Evolutionary conservation across 1,139 yeast genomes (phyloP), one percentile per base, ranked within the genome.

Genomic region (Zygotorulaspora mrakii): DNA sequence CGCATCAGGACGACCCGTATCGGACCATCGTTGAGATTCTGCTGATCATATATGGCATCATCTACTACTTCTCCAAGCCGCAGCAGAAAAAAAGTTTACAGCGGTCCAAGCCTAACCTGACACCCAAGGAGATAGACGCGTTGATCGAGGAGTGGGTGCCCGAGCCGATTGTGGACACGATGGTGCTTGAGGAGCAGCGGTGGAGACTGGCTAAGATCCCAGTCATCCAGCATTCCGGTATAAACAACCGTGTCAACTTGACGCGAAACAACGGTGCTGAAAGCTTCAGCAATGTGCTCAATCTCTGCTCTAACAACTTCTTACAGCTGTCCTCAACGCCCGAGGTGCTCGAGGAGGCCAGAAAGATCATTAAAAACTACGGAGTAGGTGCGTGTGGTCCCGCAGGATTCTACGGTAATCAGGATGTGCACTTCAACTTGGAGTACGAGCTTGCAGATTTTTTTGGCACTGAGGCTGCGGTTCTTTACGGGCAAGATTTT

Each of bases 371-470:
- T 46, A 69, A 71, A 33, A 70, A 71, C 42, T 79, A 84, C 43
- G 99, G 99, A 57, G 97, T 91, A 37, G 98, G 99, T 48, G 94
- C 97, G 1, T 91, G 99, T 70, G 96, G 97, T 20, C 97, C 99
- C 2, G 95, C 97, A 30, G 95, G 95, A 45, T 91, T 91, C 55
- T 91, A 89, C 64, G 99, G 98, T 46, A 84, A 91, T 49, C 96
- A 88, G 64, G 96, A 88, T 60, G 88, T 82, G 25, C 98, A 91
- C 58, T 82, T 81, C 44, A 72, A 82, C 53, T 72, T 87, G 48
- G 95, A 89, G 62, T 79, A 79, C 53, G 82, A 79, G 50, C 67
- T 91, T 49, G 79, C 96, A 6, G 63, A 67, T 26, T 91, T 79
- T 55, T 74, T 89, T 49, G 88, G 83, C 17, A 74, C 86, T 5